Evolutionary conservation across 495 filamentous ascomycete genomes (phyloP), one percentile per base, ranked within the genome.

Genomic region (Penicillium coffeae): DNA sequence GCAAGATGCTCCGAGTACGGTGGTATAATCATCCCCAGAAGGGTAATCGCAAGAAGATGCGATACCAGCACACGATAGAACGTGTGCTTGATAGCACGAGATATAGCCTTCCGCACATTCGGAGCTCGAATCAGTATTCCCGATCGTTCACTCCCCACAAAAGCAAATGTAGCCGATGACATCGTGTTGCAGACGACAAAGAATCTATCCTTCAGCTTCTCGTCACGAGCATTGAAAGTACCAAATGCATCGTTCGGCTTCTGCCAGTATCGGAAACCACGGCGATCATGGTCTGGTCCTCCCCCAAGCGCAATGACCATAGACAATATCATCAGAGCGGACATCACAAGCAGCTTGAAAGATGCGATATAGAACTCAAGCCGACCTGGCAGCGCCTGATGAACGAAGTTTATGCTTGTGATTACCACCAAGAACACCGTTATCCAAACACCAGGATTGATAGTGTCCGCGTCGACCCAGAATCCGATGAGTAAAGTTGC

Each of bases 11-110:
- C 16, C 19, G 65, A 66, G 53, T 81, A 65, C 48, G 77, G 77
- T 5, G 79, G 78, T 0, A 81, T 70, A 12, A 79, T 63, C 67
- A 80, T 72, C n/a, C 76, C 75, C 7, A 84, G 45, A 2, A 71
- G 50, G 34, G 74, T 68, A 32, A 81, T 58, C 0, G 69, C 67
- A 19, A 80, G 55, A 36, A 79, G 60, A 66, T 93, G 92, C 71
- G 94, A 89, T 63, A 92, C 75, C 49, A 85, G 50, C 52, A 94
- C 88, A 25, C 90, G 85, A 66, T 85, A 90, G 59, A 94, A 91
- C 41, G 84, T 86, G 51, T 87, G 78, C 47, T 81, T 84, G 33
- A 84, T 83, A 3, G 90, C 88, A 47, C 76, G 74, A 34, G 87
- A 86, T 30, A 91, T 85, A 12, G 80, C 80, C 56, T 80, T 80